phyloP scores from a whole-genome alignment of 225 moss, liverwort and hornwort genomes.

The Climacium dendroides region DNA sequence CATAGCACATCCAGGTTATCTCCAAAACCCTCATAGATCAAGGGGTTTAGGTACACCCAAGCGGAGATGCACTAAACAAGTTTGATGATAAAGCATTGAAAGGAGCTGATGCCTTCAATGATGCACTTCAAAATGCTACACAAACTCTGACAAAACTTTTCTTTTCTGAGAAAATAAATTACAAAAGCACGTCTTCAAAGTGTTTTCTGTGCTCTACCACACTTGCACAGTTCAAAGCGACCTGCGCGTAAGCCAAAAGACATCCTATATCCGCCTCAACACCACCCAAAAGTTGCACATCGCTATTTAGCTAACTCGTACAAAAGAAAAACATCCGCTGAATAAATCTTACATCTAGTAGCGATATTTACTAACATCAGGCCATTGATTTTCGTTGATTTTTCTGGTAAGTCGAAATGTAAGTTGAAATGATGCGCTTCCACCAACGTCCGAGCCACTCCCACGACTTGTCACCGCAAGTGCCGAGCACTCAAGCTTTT shows the following conservation, averaged over 20 bases:
- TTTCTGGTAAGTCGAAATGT: neutral
- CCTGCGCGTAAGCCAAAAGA: neutral
- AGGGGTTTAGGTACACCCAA: neutral
- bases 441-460: neutral
- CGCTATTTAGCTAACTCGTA: neutral
- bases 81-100: neutral
- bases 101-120: neutral
- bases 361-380: constrained; percentile 1
- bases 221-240: neutral
- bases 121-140: neutral
- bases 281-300: constrained; percentile 14
- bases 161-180: neutral
- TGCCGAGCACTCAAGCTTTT: neutral
- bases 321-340: neutral
- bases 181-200: constrained; percentile 14
- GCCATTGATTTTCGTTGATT: neutral
- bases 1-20: neutral
- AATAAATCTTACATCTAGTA: constrained; percentile 9
- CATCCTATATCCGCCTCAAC: constrained; percentile 1
- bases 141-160: neutral
- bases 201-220: neutral
- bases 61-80: neutral
- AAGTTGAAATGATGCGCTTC: neutral
- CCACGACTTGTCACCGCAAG: neutral
- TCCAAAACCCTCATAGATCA: neutral